Evolutionary conservation across 192 early-diverging fungal species (phyloP), one percentile per base, ranked within the genome.

Genomic region (Geosiphon pyriformis): DNA sequence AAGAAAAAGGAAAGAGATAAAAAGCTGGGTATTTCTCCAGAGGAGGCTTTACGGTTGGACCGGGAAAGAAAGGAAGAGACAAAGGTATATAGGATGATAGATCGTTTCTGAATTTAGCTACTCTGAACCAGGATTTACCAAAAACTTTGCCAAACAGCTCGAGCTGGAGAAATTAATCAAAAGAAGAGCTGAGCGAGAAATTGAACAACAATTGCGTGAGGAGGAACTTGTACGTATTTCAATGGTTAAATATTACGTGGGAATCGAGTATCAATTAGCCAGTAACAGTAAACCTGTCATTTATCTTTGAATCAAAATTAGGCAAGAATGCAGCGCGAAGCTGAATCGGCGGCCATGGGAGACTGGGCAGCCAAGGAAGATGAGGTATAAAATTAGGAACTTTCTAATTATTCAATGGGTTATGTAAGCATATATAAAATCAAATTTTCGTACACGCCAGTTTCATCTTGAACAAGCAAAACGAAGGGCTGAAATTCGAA

Each of bases 341-440:
- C 88, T 37, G 95, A 98, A 71, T 81, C 85, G 52, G 88, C 86
- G 20, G 88, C 89, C 48, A 80, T 96, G 65, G 95, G 95, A n/a
- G 96, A 98, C 72, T 98, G 95, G 95, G 89, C 94, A 74, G 80
- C 84, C 0, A 84, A 89, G 32, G 95, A 99, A 61, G 94, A 95
- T 67, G 89, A 90, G 33, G 77, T 79, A 78, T 53, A 46, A 4
- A 27, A 32, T 50, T 3, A 29, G 23, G 3, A 42, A 10, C 15
- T 42, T 10, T 10, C 15, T 42, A 10, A 10, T 42, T 42, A 15
- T 10, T 15, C 37, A 42, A 42, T 10, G n/a, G 15, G 15, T 42
- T 10, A 10, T 42, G 15, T 42, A 10, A 10, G 6, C 37, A 42
- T 42, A 42, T 6, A 6, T 42, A 6, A 10, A 42, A 42, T 42